A percentile compares a stretch with the other conserved stretches of the same genome.
Conservation (phyloP, 2,329 filamentous ascomycete species). For the Aspergillus luchuensis region DNA sequence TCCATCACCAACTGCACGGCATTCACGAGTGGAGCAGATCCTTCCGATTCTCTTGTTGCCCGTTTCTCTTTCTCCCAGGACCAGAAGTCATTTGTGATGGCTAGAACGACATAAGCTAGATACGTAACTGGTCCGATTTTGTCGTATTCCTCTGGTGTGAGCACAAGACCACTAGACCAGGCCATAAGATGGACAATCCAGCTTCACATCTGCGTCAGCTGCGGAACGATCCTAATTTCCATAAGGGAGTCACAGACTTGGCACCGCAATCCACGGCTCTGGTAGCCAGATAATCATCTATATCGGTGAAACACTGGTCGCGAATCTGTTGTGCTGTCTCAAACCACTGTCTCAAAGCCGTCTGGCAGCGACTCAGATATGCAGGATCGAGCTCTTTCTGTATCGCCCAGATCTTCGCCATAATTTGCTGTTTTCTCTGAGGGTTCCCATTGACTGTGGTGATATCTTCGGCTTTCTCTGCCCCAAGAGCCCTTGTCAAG, state of each 20-base stretch:
- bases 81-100: slow-evolving; percentile 2
- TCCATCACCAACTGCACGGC: background rate
- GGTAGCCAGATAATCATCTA: background rate
- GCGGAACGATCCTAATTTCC: no score
- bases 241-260: background rate
- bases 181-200: slow-evolving; percentile 3
- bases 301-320: background rate
- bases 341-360: background rate
- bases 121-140: background rate
- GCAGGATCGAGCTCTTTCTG: background rate
- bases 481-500: no score
- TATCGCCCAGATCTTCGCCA: background rate
- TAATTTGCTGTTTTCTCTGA: background rate
- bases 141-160: background rate
- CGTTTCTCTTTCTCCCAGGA: slow-evolving; percentile 4
- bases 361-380: background rate
- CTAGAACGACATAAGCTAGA: background rate
- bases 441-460: no score
- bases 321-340: background rate
- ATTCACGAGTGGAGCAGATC: background rate
- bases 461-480: no score
- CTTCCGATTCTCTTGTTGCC: background rate
- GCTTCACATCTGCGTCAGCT: background rate
- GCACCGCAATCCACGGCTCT: background rate
- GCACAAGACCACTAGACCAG: slow-evolving; percentile 2